Percentiles rank a stretch among this genome's conserved stretches.
Evolutionary conservation across 2,329 filamentous ascomycete species (phyloP).

Genomic region (Dissoconium aciculare): DNA sequence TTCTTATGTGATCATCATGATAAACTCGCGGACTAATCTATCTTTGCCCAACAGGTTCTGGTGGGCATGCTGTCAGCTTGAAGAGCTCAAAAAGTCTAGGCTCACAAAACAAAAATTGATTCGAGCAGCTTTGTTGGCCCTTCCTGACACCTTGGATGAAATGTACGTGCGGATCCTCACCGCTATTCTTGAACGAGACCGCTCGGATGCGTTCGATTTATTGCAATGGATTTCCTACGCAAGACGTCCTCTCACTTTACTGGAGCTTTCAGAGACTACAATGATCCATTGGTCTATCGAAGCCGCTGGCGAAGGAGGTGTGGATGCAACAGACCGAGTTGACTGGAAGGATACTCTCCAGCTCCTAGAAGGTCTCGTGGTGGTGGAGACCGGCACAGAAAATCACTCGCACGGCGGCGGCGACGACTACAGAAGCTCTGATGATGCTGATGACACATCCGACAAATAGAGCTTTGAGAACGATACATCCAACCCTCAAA

Average conservation of each 20-base stretch:
- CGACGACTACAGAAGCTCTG: neutral
- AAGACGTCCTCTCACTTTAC: slow-evolving; percentile 7
- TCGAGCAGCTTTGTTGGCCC: slow-evolving; percentile 3
- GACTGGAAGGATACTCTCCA: slow-evolving; percentile 6
- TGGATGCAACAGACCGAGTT: slow-evolving; percentile 7
- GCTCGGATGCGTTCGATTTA: slow-evolving; percentile 7
- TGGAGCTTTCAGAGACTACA: slow-evolving; percentile 9
- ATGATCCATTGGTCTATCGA: slow-evolving; percentile 7
- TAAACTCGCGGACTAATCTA: neutral
- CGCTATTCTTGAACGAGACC: slow-evolving; percentile 5
- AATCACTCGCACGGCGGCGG: neutral
- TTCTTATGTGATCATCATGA: neutral
- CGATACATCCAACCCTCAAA: too few species aligned
- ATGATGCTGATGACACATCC: slow-evolving; percentile 2
- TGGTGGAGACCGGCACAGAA: neutral
- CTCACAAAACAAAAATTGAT: slow-evolving; percentile 7
- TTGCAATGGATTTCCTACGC: slow-evolving; percentile 11
- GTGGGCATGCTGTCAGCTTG: slow-evolving; percentile 9
- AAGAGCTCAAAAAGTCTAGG: slow-evolving; percentile 9
- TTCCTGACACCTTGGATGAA: slow-evolving; percentile 10
- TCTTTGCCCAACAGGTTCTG: slow-evolving; percentile 8
- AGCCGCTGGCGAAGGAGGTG: slow-evolving; percentile 2
- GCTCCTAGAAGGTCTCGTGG: slow-evolving; percentile 7
- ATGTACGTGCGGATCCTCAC: slow-evolving; percentile 12
- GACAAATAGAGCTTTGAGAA: too few species aligned